These are phyloP conservation scores for Boechera stricta DNA, from an alignment of 345 rosid species.

Conservation along the genomic window DNA sequence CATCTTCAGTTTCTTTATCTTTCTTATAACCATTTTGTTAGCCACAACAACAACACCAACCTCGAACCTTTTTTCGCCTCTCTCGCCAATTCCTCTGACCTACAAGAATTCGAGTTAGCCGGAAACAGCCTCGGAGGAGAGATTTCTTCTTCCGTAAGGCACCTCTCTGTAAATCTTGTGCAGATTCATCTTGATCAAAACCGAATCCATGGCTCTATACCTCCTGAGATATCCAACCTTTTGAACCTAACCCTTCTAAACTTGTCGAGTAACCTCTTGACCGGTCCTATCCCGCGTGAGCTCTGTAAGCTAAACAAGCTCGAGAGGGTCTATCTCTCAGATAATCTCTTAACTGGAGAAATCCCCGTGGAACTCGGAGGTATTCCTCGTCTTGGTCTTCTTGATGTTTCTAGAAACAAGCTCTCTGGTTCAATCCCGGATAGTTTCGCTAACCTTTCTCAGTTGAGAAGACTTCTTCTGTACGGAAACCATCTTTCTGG, in stretches of 20 bases:
- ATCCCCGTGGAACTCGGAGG: constrained; percentile 75
- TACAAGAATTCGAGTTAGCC: constrained; percentile 79
- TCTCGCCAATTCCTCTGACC: constrained; percentile 58
- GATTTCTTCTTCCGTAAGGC: constrained; percentile 65
- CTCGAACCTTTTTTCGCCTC: constrained; percentile 78
- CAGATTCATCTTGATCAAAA: constrained; percentile 83
- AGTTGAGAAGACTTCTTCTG: constrained; percentile 71
- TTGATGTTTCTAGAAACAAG: constrained; percentile 80
- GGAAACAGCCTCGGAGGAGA: constrained; percentile 76
- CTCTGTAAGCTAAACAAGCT: constrained; percentile 67
- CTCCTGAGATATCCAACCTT: constrained; percentile 75
- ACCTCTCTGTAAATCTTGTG: constrained; percentile 65
- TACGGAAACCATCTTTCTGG: constrained; percentile 74
- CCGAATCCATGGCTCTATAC: constrained; percentile 72
- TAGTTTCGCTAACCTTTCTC: constrained; percentile 73
- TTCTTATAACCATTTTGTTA: constrained; percentile 72
- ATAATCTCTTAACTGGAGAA: constrained; percentile 72
- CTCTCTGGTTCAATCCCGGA: constrained; percentile 85
- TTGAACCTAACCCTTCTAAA: constrained; percentile 75
- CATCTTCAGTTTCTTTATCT: constrained; percentile 75
- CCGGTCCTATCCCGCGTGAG: constrained; percentile 69
- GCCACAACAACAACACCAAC: constrained; percentile 76
- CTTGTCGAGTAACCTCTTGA: constrained; percentile 80
- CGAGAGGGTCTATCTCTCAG: constrained; percentile 81
- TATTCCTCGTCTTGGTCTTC: constrained; percentile 78